A percentile compares a stretch with the other conserved stretches of the same genome.
Evolutionary conservation across 257 asterid genomes (phyloP).

Genomic region (Dorcoceras hygrometricum): DNA sequence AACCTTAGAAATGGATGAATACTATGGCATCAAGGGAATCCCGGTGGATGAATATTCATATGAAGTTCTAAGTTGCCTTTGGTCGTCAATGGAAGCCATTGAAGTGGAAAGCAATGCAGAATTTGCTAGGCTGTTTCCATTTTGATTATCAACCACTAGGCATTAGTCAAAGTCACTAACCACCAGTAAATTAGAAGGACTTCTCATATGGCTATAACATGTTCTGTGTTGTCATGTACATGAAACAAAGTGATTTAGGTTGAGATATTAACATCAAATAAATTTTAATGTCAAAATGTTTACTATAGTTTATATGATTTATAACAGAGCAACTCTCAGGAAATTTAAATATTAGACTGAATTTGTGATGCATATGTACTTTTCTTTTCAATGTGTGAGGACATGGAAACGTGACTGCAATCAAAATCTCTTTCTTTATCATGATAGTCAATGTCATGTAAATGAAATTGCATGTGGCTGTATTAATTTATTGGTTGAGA

Average conservation of each 20-base stretch:
- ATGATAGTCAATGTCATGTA: too few species aligned
- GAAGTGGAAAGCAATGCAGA: slow-evolving; percentile 24
- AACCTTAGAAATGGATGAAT: slow-evolving; percentile 27
- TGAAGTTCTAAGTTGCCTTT: slow-evolving; percentile 24
- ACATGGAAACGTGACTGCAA: neutral
- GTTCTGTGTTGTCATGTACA: too few species aligned
- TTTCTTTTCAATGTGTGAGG: neutral
- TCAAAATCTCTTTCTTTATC: too few species aligned
- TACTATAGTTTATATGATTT: too few species aligned
- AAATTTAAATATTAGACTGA: neutral
- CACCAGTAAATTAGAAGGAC: neutral
- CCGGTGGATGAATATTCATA: slow-evolving; percentile 23
- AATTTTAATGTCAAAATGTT: too few species aligned
- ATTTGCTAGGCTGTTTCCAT: slow-evolving; percentile 29
- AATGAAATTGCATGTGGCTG: too few species aligned
- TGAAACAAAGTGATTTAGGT: too few species aligned
- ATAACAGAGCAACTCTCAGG: too few species aligned
- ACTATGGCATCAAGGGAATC: slow-evolving; percentile 23
- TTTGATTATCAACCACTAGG: slow-evolving; percentile 21
- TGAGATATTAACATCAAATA: too few species aligned
- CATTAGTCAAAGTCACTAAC: slow-evolving; percentile 23
- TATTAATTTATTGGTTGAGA: too few species aligned
- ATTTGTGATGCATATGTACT: neutral
- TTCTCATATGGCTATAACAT: too few species aligned
- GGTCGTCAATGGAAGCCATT: slow-evolving; percentile 29